A percentile compares a stretch with the other conserved stretches of the same genome.
phyloP scores from a whole-genome alignment of 2,329 filamentous ascomycete species.

The Colletotrichum limetticola region DNA sequence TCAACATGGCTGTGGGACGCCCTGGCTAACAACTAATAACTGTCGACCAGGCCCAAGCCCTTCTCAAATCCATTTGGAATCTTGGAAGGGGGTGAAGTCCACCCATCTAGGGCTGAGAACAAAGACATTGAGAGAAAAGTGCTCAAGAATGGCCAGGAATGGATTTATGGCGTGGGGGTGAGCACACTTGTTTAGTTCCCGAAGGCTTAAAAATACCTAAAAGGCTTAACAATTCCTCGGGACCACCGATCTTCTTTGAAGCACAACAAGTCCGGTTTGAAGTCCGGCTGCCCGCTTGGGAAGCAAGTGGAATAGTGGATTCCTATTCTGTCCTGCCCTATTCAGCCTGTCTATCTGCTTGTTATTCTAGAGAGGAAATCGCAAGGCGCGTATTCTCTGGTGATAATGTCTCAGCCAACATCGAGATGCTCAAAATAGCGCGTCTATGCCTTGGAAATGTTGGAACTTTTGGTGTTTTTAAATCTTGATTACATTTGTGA shows the following conservation, averaged over 20 bases:
- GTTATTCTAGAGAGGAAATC: not conserved
- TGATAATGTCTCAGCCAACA: not conserved
- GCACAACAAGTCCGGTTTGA: not conserved
- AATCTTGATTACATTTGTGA: not conserved
- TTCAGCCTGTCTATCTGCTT: too few relatives aligned
- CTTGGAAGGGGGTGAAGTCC: not conserved
- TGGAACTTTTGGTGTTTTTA: not conserved
- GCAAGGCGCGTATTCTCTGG: not conserved
- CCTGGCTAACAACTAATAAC: not conserved
- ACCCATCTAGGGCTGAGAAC: not conserved
- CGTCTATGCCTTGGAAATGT: not conserved
- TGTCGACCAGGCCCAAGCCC: not conserved
- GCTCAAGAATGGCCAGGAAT: not conserved
- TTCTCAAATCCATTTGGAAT: not conserved
- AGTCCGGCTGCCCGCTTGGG: not conserved
- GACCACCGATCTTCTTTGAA: not conserved
- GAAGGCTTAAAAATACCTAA: not conserved
- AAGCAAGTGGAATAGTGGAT: too few relatives aligned
- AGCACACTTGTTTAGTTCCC: not conserved
- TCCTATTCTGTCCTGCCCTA: too few relatives aligned
- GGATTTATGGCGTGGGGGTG: not conserved
- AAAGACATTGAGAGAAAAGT: not conserved
- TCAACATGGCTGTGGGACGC: not conserved
- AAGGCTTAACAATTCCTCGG: not conserved
- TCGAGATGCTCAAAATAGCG: not conserved